phyloP scores from a whole-genome alignment of 257 asterid species.

The Perilla frutescens region DNA sequence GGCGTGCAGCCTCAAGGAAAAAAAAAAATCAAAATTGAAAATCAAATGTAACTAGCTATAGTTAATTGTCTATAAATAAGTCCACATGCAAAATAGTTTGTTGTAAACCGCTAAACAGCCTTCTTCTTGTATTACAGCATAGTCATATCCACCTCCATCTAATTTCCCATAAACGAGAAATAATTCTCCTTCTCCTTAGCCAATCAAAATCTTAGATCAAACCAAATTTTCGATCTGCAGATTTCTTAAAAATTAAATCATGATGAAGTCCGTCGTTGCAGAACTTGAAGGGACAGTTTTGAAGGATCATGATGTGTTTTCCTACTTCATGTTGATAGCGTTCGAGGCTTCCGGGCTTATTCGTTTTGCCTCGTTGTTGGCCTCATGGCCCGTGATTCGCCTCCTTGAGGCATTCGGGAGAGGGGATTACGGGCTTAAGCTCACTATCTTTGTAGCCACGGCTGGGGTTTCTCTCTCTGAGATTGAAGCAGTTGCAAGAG shows the following conservation, averaged over 20 bases:
- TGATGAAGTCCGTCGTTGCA: constrained; percentile 60
- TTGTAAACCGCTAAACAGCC: constrained; percentile 59
- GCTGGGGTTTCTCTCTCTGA: constrained; percentile 55
- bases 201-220: constrained; percentile 1
- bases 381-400: constrained; percentile 69
- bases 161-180: constrained; percentile 31
- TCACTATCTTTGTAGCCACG: constrained; percentile 68
- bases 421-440: constrained; percentile 59
- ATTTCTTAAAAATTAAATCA: neutral
- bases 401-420: constrained; percentile 58
- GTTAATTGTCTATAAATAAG: constrained; percentile 38
- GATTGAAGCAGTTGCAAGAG: constrained; percentile 76
- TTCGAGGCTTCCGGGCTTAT: constrained; percentile 84
- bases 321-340: constrained; percentile 88
- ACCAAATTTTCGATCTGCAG: neutral
- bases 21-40: neutral
- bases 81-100: constrained; percentile 43
- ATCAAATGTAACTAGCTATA: neutral
- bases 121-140: constrained; percentile 36
- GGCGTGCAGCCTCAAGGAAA: constrained; percentile 25
- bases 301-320: constrained; percentile 61
- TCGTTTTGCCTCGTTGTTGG: constrained; percentile 60
- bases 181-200: constrained; percentile 20
- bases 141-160: constrained; percentile 79
- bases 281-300: constrained; percentile 82